Conservation (phyloP, 768 basidiomycete species). For the Inosperma sp. region DNA sequence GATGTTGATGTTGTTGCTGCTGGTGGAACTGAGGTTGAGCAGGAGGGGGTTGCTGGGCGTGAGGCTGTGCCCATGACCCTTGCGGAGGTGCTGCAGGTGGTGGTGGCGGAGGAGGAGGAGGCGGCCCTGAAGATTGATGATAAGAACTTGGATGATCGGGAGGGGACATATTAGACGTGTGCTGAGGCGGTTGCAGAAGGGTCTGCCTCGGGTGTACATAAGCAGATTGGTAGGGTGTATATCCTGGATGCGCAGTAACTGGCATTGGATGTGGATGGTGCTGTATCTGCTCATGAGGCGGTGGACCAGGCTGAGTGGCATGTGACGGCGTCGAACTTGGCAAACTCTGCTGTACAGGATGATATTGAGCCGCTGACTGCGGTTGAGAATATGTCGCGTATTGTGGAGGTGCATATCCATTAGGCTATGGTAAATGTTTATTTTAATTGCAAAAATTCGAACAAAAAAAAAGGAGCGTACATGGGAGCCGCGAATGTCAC, state of each 20-base stretch:
- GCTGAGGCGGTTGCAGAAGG: constrained; percentile 31
- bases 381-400: constrained; percentile 41
- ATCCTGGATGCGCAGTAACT: constrained; percentile 33
- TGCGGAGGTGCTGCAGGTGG: constrained; percentile 39
- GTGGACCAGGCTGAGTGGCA: constrained; percentile 23
- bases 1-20: constrained; percentile 19
- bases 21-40: constrained; percentile 19
- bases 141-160: constrained; percentile 42
- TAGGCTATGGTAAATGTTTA: constrained; percentile 22
- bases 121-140: constrained; percentile 41
- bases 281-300: constrained; percentile 24
- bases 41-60: constrained; percentile 18
- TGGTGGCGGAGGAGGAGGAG: constrained; percentile 37
- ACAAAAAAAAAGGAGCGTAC: constrained; percentile 33
- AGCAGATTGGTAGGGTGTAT: constrained; percentile 21
- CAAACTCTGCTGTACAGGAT: constrained; percentile 26
- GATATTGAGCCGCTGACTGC: constrained; percentile 29
- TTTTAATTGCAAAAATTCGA: neutral
- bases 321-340: constrained; percentile 25
- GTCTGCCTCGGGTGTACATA: constrained; percentile 24
- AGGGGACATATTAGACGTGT: constrained; percentile 31
- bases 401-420: constrained; percentile 37
- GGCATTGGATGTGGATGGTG: constrained; percentile 34
- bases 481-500: constrained; percentile 47
- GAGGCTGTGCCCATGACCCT: constrained; percentile 34